phyloP scores from a whole-genome alignment of 2,329 filamentous ascomycete genomes.

The Paradendryphiella salina region DNA sequence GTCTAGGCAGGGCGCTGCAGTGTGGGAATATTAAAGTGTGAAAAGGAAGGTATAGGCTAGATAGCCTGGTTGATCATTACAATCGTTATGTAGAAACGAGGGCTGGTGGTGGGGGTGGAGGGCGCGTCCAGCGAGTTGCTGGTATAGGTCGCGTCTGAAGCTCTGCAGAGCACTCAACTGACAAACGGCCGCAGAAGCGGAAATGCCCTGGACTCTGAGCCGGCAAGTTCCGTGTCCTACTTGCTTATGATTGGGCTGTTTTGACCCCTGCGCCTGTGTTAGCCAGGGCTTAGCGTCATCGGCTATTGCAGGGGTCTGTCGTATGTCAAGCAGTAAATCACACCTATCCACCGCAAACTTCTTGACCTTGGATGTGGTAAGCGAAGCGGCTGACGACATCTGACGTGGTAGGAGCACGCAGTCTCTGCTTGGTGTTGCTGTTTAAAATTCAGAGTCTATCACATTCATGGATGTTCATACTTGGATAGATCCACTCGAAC shows the following conservation, averaged over 20 bases:
- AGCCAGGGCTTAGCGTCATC: slow-evolving; percentile 5
- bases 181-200: slow-evolving; percentile 12
- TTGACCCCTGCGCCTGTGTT: not conserved
- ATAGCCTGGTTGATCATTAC: slow-evolving; percentile 33
- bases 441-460: too few species aligned
- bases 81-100: slow-evolving; percentile 35
- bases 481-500: too few species aligned
- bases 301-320: slow-evolving; percentile 8
- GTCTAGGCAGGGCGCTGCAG: slow-evolving; percentile 10
- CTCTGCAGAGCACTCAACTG: slow-evolving; percentile 23
- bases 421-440: too few species aligned
- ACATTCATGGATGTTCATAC: too few species aligned
- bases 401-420: too few species aligned
- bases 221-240: slow-evolving; percentile 4
- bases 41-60: slow-evolving; percentile 29
- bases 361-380: not conserved
- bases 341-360: not conserved
- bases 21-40: slow-evolving; percentile 23
- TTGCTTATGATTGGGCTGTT: slow-evolving; percentile 11
- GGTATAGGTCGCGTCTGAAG: slow-evolving; percentile 34
- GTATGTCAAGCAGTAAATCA: not conserved
- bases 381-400: too few species aligned
- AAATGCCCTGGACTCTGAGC: slow-evolving; percentile 10
- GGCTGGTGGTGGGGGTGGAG: slow-evolving; percentile 26
- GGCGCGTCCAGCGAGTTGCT: slow-evolving; percentile 38